Evolutionary conservation across 2,329 filamentous ascomycete species (phyloP), one percentile per base, ranked within the genome.

Genomic region (Penicillium italicum): DNA sequence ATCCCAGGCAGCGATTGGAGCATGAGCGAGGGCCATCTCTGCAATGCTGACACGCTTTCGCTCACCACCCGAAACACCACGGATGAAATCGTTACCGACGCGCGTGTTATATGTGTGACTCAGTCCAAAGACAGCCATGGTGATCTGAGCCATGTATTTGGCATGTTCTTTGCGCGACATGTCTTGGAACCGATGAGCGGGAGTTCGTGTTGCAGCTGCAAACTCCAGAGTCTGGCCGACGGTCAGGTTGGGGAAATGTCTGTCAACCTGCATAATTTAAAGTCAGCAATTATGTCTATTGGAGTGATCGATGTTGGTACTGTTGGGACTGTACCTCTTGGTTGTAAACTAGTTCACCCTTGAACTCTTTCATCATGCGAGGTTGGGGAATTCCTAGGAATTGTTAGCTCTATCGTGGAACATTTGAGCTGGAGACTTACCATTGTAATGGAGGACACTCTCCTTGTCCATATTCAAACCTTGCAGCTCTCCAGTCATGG

Each of bases 371-470:
- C 5, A 66, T 57, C 62, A 73, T 70, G 12, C 66, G 59, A 20
- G 55, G 18, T 38, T 66, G 65, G 2, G 67, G 60, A 26, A 69
- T 59, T 34, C 62, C 58, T 65, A 24, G 12, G 24, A 7, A 14
- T 22, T 22, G 42, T 58, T 51, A 56, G 38, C 26, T 40, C 1
- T 10, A 30, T 9, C 7, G 7, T 10, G 26, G 0, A 5, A 41
- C 40, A 1, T 2, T 16, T 7, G 14, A 33, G n/a, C 2, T 4
- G 0, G 5, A 14, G 2, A 5, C 53, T 56, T 80, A 62, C 86
- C 84, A 80, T 92, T 88, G 68, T 94, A 94, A 75, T 94, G 92
- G 69, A 94, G 84, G 52, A 87, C 83, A 0, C 88, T 87, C 7
- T 78, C 73, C 2, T 86, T 73, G 46, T 89, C 87, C 22, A 93